Conservation (phyloP, 208 protist species). For the Leishmania lainsoni region DNA sequence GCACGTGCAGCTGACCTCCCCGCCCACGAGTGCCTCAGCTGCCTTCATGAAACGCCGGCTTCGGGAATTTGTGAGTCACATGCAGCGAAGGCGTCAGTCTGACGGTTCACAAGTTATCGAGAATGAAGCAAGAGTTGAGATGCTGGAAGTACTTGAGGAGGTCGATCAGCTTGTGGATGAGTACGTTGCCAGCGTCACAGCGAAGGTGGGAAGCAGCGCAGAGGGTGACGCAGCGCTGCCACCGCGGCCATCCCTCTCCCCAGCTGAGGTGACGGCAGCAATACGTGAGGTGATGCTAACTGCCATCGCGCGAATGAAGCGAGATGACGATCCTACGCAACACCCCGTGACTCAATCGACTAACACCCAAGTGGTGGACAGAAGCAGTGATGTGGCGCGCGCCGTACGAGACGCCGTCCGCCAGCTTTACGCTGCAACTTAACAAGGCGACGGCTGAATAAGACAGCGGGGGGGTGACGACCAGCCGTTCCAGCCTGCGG, state of each 20-base stretch:
- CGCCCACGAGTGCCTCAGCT: slow-evolving; percentile 12
- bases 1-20: slow-evolving; percentile 57
- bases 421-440: neutral
- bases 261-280: slow-evolving; percentile 17
- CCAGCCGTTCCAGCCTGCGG: neutral
- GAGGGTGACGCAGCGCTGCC: neutral
- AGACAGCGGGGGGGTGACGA: neutral
- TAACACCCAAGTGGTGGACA: neutral
- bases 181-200: slow-evolving; percentile 2
- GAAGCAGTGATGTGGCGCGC: neutral
- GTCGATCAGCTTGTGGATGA: slow-evolving; percentile 15
- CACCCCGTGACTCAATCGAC: neutral
- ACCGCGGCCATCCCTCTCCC: slow-evolving; percentile 3
- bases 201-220: neutral
- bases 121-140: neutral
- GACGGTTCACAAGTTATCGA: neutral
- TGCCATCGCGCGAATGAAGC: neutral
- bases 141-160: neutral
- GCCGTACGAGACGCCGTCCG: slow-evolving; percentile 3
- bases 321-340: neutral
- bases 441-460: neutral
- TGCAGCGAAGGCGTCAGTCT: neutral
- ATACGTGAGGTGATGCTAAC: slow-evolving; percentile 21
- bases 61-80: slow-evolving; percentile 14
- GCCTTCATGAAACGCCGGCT: slow-evolving; percentile 26